Evolutionary conservation across 1,139 yeast species (phyloP).

Genomic region (Trichomonascaceae sp.): DNA sequence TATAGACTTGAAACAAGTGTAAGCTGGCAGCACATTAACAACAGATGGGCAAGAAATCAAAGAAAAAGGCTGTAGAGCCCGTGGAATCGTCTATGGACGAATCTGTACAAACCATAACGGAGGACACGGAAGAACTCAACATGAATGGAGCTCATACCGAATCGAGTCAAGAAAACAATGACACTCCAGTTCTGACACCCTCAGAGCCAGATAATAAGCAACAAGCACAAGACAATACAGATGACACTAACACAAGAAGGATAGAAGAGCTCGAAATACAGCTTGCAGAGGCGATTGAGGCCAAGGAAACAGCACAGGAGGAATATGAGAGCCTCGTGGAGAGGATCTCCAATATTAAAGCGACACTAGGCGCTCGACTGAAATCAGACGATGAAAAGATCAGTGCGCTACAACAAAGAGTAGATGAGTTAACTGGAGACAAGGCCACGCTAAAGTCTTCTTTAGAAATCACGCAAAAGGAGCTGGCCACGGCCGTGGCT

Average conservation of each 20-base stretch:
- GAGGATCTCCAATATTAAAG: conserved; percentile 68
- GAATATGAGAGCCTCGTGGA: conserved; percentile 67
- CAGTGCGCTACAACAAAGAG: conserved; percentile 22
- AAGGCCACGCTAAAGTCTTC: conserved; percentile 23
- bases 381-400: conserved; percentile 32
- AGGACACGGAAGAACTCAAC: too few relatives aligned
- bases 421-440: conserved; percentile 11
- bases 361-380: conserved; percentile 60
- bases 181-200: too few relatives aligned
- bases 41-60: conserved; percentile 5
- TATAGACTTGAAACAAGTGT: too few relatives aligned
- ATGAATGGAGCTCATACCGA: too few relatives aligned
- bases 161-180: too few relatives aligned
- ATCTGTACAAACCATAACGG: too few relatives aligned
- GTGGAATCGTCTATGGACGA: too few relatives aligned
- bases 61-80: conserved; percentile 3
- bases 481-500: conserved; percentile 41
- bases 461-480: conserved; percentile 34
- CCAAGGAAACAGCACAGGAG: conserved; percentile 53
- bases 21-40: too few relatives aligned
- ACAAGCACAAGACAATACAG: too few relatives aligned
- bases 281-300: conserved; percentile 32
- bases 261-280: conserved; percentile 5
- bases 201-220: too few relatives aligned
- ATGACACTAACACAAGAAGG: too few relatives aligned